Base-by-base conservation (phyloP, 1,139 yeast genomes). In the Lodderomyces elongisporus region DNA sequence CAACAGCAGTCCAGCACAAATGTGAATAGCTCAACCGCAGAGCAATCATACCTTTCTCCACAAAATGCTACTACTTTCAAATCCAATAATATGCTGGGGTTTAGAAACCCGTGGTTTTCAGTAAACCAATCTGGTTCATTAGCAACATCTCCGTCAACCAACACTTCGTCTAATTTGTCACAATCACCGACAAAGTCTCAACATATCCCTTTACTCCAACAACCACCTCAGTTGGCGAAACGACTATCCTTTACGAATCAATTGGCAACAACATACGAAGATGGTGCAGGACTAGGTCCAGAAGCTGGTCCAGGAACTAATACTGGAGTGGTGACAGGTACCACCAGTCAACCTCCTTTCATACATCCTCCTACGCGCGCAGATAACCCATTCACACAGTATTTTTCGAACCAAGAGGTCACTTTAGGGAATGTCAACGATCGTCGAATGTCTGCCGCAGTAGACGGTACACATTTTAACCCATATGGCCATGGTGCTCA, bases 181-280 rank as follows among this genome's bases (percentile, higher is more conserved):
- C 56, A 57, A 25, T 51, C 62, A 2, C 67, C 66, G 12, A 58
- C 67, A 4, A 58, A 59, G 32, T 43, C 49, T 15, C 48, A 45
- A 21, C 47, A 36, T 15, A 45, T 51, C 15, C 59, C 65, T 8
- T 39, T 56, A 30, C 45, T 58, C 36, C 53, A 48, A 34, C 51
- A 53, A 40, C 55, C 55, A 33, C 53, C 56, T 38, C 54, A 55
- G 32, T 64, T 54, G 17, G 41, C 34, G 21, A 40, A 67, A 39
- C 62, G 66, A 45, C 64, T 46, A 53, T 61, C 58, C 37, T 67
- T 65, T 41, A 64, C 72, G 12, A 66, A 64, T 44, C 70, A 66
- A 39, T 54, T 74, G 14, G 77, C 79, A 18, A 66, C 72, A 3
- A 74, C 80, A 1, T 74, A 70, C 46, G 79, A 74, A 48, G 50